Base-by-base conservation (phyloP, 306 rosid genomes). In the Quillaja saponaria region DNA sequence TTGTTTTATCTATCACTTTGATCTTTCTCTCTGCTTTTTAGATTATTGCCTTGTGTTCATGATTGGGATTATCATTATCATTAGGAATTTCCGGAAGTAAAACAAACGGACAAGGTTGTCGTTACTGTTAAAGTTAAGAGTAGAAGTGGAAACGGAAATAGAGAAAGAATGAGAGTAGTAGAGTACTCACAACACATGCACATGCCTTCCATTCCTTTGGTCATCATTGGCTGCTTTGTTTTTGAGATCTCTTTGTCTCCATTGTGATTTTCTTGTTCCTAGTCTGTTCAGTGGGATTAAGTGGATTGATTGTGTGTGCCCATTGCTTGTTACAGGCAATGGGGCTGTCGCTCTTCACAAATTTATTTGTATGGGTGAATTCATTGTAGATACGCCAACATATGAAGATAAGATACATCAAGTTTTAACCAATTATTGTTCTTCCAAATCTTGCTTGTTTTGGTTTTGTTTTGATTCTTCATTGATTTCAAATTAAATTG, bases 351-450 rank as follows among this genome's bases (percentile, higher is more conserved):
- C 73, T 46, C 66, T 68, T 45, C 52, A 35, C 57, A n/a, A 57
- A 66, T 58, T 81, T 63, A 28, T 56, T 55, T 73, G 51, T 10
- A 69, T 76, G 80, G 90, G 87, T 56, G 90, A 90, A 81, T 81
- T 87, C 54, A 47, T 68, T 25, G 77, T 79, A 17, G 84, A 71
- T 76, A 74, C 70, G 64, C 77, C 75, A 31, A 58, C 47, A 25
- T 62, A 46, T 67, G 81, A 74, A 67, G 84, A 73, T 72, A 83
- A 76, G 98, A 96, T 88, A 76, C 42, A 55, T 25, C 52, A 49
- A 39, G 62, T 15, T 15, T 61, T 64, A 4, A n/a, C 25, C 35
- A 42, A 28, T 46, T 42, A 16, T 41, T 59, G 62, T 64, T 63
- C 47, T 68, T 65, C 53, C 54, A 34, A 57, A 49, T 71, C 55